These are phyloP conservation scores for Aspergillus oerlinghausenensis DNA, from an alignment of 2,329 filamentous ascomycete genomes.

Conservation along the genomic window DNA sequence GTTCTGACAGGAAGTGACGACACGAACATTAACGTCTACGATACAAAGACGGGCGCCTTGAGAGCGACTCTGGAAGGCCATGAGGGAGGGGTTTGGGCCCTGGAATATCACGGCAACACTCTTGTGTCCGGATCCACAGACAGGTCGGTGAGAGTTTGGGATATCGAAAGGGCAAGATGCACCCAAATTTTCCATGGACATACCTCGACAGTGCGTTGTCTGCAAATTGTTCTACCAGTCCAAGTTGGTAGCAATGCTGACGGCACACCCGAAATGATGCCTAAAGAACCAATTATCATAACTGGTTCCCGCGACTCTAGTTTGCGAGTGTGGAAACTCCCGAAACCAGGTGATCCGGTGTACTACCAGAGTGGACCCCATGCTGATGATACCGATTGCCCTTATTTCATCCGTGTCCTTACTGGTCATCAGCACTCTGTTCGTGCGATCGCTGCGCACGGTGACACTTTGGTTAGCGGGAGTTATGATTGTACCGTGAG, in stretches of 20 bases:
- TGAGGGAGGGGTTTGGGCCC: constrained; percentile 94
- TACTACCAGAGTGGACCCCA: constrained; percentile 77
- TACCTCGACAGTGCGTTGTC: constrained; percentile 91
- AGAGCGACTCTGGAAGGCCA: constrained; percentile 83
- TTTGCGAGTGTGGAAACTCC: constrained; percentile 88
- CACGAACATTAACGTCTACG: constrained; percentile 95
- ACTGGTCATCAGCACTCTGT: constrained; percentile 89
- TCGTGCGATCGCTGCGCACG: constrained; percentile 89
- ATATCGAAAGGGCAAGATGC: constrained; percentile 87
- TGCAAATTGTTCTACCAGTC: constrained; percentile 88
- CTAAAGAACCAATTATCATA: constrained; percentile 91
- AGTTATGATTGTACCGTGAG: constrained; percentile 94
- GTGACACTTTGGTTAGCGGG: constrained; percentile 92
- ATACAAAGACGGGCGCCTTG: constrained; percentile 87
- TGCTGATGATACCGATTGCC: constrained; percentile 71
- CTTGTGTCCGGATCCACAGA: constrained; percentile 95
- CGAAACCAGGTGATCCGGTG: constrained; percentile 68
- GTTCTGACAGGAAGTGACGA: constrained; percentile 97
- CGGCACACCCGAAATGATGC: constrained; percentile 79
- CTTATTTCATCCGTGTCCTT: constrained; percentile 87
- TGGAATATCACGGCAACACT: constrained; percentile 93
- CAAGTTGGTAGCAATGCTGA: constrained; percentile 67
- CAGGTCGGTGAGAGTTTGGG: constrained; percentile 97
- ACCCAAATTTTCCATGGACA: constrained; percentile 97
- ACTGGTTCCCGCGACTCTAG: constrained; percentile 95